These are phyloP conservation scores for Rutstroemia sp. DNA, from an alignment of 2,329 filamentous ascomycete genomes.

Conservation along the genomic window DNA sequence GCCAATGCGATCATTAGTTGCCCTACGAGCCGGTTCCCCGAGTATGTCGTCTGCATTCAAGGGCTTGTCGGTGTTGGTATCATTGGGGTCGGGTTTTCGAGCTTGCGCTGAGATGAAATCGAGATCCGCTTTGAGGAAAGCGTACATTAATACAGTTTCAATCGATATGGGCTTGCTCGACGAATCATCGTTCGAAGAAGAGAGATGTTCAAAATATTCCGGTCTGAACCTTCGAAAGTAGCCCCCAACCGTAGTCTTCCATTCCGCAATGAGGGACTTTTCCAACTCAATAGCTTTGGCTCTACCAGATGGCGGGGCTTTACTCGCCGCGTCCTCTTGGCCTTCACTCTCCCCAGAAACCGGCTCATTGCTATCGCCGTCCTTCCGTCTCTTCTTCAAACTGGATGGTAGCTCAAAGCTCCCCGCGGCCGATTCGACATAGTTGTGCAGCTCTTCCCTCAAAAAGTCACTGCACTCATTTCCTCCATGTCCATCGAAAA, in stretches of 20 bases:
- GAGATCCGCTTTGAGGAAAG: conserved; percentile 87
- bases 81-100: conserved; percentile 66
- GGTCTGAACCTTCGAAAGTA: conserved; percentile 92
- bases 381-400: conserved; percentile 42
- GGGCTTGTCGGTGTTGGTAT: conserved; percentile 65
- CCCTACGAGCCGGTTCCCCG: conserved; percentile 49
- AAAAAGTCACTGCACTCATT: conserved; percentile 82
- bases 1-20: conserved; percentile 58
- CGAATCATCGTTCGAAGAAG: conserved; percentile 24
- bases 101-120: conserved; percentile 92
- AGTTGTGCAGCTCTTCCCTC: conserved; percentile 75
- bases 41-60: conserved; percentile 82
- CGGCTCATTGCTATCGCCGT: conserved; percentile 48
- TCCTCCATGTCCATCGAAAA: conserved; percentile 95
- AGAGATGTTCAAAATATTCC: conserved; percentile 54
- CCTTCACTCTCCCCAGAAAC: conserved; percentile 41
- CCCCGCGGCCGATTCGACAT: conserved; percentile 74
- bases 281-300: conserved; percentile 62
- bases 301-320: conserved; percentile 34
- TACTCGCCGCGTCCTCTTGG: conserved; percentile 38
- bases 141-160: conserved; percentile 78
- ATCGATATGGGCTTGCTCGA: conserved; percentile 46
- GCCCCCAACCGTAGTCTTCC: conserved; percentile 80
- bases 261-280: conserved; percentile 62
- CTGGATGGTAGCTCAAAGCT: conserved; percentile 75